Percentiles rank a stretch among this genome's conserved stretches.
Conservation (phyloP, 202 grass and related monocot species). For the Saccharum hybrid region DNA sequence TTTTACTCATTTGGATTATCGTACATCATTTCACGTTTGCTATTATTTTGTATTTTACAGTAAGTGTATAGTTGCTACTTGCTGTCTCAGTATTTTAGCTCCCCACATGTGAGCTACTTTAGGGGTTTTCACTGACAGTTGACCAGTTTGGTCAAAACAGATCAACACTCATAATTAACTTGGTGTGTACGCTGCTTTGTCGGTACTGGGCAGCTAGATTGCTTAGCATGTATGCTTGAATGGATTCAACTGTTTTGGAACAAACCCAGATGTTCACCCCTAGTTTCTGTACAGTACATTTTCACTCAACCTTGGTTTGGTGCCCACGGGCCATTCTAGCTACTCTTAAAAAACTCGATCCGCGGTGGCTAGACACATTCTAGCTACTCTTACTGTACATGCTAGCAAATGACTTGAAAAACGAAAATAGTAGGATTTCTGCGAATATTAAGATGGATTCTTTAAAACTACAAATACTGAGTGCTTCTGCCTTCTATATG, state of each 20-base stretch:
- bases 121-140: neutral
- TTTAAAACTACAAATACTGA: neutral
- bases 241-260: neutral
- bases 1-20: constrained; percentile 19
- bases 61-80: neutral
- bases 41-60: neutral
- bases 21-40: constrained; percentile 4
- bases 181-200: neutral
- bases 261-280: neutral
- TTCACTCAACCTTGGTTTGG: neutral
- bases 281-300: neutral
- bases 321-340: neutral
- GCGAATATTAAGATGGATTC: constrained; percentile 8
- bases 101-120: neutral
- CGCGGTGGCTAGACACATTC: neutral
- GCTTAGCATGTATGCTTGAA: neutral
- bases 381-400: constrained; percentile 15
- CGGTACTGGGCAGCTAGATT: neutral
- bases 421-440: neutral
- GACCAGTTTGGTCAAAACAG: neutral
- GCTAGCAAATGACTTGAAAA: neutral
- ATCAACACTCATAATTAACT: constrained; percentile 6
- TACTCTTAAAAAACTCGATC: neutral
- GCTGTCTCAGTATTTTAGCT: neutral
- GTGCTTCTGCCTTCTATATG: constrained; percentile 1